phyloP scores from a whole-genome alignment of 768 basidiomycete species.

The Russula dissimulans region DNA sequence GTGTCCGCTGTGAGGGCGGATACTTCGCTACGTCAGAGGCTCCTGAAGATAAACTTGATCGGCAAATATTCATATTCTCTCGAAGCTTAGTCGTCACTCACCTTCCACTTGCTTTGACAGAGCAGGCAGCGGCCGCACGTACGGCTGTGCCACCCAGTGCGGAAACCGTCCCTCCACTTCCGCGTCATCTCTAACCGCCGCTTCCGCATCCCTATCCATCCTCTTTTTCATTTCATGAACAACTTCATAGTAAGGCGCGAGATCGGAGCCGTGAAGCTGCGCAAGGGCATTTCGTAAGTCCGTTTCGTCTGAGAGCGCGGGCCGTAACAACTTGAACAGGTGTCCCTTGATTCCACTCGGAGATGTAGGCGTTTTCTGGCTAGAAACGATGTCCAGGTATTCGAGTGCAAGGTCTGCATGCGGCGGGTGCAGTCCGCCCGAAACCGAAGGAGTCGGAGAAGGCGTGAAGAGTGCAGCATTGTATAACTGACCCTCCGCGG shows the following conservation, averaged over 20 bases:
- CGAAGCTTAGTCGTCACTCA: not conserved
- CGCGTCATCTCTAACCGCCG: slow-evolving; percentile 25
- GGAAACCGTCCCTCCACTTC: slow-evolving; percentile 45
- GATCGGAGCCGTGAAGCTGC: slow-evolving; percentile 26
- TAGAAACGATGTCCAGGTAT: slow-evolving; percentile 73
- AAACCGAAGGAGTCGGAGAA: slow-evolving; percentile 3
- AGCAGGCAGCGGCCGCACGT: slow-evolving; percentile 38
- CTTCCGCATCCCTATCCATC: slow-evolving; percentile 46
- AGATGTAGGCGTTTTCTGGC: slow-evolving; percentile 60
- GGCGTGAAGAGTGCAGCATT: slow-evolving; percentile 75
- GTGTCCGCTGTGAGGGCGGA: too few species aligned
- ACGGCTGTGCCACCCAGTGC: slow-evolving; percentile 66
- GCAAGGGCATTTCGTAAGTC: slow-evolving; percentile 73
- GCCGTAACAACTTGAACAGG: slow-evolving; percentile 85
- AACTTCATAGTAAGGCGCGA: slow-evolving; percentile 38
- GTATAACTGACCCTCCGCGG: slow-evolving; percentile 89
- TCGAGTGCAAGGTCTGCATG: slow-evolving; percentile 68
- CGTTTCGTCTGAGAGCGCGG: slow-evolving; percentile 52
- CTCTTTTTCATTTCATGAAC: slow-evolving; percentile 49
- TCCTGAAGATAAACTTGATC: not conserved
- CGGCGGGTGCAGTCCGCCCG: slow-evolving; percentile 38
- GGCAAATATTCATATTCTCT: not conserved
- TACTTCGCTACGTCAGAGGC: not conserved
- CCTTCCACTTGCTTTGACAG: not conserved
- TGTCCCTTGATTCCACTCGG: slow-evolving; percentile 82